phyloP scores from a whole-genome alignment of 1,284 basidiomycete genomes.

The Xerocomus minutiporus region DNA sequence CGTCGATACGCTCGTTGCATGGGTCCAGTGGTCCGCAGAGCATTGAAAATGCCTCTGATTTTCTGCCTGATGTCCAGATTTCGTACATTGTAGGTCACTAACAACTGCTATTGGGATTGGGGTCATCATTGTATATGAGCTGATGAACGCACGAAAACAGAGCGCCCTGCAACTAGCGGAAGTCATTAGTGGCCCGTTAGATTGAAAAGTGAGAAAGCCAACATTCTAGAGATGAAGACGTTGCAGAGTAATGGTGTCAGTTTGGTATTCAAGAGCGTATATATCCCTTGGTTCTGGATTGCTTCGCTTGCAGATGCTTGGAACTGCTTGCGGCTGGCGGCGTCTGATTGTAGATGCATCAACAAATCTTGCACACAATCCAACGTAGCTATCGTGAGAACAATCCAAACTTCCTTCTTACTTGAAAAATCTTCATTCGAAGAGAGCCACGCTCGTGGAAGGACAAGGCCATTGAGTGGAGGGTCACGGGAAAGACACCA shows the following conservation, averaged over 20 bases:
- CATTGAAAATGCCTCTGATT: slow-evolving; percentile 13
- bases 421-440: slow-evolving; percentile 26
- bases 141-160: slow-evolving; percentile 24
- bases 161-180: slow-evolving; percentile 22
- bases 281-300: not conserved
- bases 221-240: slow-evolving; percentile 29
- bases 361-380: slow-evolving; percentile 13
- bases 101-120: not conserved
- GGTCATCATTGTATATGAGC: not conserved
- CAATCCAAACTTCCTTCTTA: slow-evolving; percentile 15
- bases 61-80: not conserved
- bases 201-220: slow-evolving; percentile 1
- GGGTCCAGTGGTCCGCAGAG: slow-evolving; percentile 6
- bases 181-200: not conserved
- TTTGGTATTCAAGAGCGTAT: slow-evolving; percentile 17
- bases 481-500: slow-evolving; percentile 19
- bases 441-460: slow-evolving; percentile 48
- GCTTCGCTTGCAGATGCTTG: too few species aligned
- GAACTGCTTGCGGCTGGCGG: slow-evolving; percentile 9
- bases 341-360: slow-evolving; percentile 13
- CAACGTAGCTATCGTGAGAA: slow-evolving; percentile 10
- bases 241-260: slow-evolving; percentile 21
- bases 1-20: slow-evolving; percentile 14
- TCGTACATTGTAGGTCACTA: slow-evolving; percentile 22
- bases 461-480: slow-evolving; percentile 39